These are phyloP conservation scores for Psophocarpus tetragonolobus DNA, from an alignment of 306 rosid genomes.

Conservation along the genomic window DNA sequence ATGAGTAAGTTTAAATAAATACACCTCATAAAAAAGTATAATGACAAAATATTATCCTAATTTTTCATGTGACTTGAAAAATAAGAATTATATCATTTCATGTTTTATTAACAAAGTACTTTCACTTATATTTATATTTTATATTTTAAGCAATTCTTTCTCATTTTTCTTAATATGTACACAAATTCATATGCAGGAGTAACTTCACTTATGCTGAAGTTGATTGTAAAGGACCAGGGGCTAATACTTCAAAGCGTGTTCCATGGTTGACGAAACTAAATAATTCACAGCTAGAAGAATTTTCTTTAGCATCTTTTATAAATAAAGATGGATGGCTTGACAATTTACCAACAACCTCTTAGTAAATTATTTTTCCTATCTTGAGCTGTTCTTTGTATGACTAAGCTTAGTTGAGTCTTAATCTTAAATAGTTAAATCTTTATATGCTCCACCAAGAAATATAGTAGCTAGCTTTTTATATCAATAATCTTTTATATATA, in stretches of 20 bases:
- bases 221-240: not conserved
- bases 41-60: not conserved
- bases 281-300: not conserved
- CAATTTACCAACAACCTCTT: not conserved
- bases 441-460: not conserved
- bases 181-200: not conserved
- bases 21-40: not conserved
- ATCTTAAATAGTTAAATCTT: not conserved
- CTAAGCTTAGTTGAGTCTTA: not conserved
- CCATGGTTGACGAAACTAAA: not conserved
- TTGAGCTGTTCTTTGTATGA: not conserved
- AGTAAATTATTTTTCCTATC: not conserved
- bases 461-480: no score
- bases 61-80: not conserved
- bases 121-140: not conserved
- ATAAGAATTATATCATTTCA: not conserved
- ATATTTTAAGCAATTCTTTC: not conserved
- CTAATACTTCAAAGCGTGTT: not conserved
- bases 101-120: no score
- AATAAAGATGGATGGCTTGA: not conserved
- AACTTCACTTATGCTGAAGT: slow-evolving; percentile 9
- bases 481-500: not conserved
- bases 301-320: not conserved
- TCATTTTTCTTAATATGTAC: not conserved
- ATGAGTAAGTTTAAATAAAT: slow-evolving; percentile 35